phyloP scores from a whole-genome alignment of 2,329 filamentous ascomycete species.

The Xylaria sp. region DNA sequence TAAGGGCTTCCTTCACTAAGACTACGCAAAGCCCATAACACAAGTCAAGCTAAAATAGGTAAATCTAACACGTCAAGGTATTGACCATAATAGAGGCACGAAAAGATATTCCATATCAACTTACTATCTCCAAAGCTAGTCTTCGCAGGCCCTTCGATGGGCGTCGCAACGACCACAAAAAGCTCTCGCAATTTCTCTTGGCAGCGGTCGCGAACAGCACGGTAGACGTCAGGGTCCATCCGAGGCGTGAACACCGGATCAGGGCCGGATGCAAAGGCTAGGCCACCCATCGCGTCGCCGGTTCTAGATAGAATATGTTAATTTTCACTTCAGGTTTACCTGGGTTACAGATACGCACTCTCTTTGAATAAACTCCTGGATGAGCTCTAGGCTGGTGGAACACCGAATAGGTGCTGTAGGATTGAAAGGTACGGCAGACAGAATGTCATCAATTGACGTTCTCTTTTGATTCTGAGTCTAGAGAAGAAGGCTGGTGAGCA shows the following conservation, averaged over 20 bases:
- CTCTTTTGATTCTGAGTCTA: background rate
- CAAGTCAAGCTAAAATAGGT: background rate
- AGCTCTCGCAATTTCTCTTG: slow-evolving; percentile 59
- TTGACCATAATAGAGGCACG: background rate
- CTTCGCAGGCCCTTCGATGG: slow-evolving; percentile 77
- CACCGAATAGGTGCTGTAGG: too few species aligned
- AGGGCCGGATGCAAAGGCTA: slow-evolving; percentile 61
- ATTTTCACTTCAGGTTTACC: too few species aligned
- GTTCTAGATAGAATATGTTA: background rate
- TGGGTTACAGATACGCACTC: background rate
- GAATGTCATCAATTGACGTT: background rate
- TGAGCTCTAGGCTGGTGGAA: background rate
- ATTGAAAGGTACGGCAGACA: background rate
- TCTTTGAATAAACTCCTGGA: background rate
- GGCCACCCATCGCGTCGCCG: slow-evolving; percentile 69
- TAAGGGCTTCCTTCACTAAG: too few species aligned
- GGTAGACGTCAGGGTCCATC: slow-evolving; percentile 70
- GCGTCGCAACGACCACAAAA: slow-evolving; percentile 65
- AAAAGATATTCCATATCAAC: slow-evolving; percentile 1
- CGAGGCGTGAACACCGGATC: slow-evolving; percentile 70
- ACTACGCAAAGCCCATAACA: too few species aligned
- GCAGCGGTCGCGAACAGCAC: slow-evolving; percentile 58
- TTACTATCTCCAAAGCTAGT: slow-evolving; percentile 69
- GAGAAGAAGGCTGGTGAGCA: background rate
- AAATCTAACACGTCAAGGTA: background rate